These are phyloP conservation scores for Naumovozyma castellii DNA, from an alignment of 805 yeast species.

Conservation along the genomic window DNA sequence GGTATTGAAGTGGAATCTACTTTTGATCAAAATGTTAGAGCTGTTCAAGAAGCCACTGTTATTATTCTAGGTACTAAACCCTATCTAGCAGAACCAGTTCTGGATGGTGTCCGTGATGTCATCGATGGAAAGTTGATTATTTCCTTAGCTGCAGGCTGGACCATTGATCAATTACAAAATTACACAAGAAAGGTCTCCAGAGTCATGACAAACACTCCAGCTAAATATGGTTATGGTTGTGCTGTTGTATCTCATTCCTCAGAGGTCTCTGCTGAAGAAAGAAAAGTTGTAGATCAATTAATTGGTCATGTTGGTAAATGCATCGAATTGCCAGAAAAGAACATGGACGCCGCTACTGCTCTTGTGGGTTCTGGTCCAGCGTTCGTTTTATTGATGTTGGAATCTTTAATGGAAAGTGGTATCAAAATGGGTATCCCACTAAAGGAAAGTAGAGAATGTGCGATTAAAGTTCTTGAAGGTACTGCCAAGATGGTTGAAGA, in stretches of 20 bases:
- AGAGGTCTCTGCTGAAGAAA: slow-evolving; percentile 36
- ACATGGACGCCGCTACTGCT: slow-evolving; percentile 94
- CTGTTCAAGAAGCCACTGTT: slow-evolving; percentile 57
- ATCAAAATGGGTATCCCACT: slow-evolving; percentile 88
- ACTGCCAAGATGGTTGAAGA: slow-evolving; percentile 82
- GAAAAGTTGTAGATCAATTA: slow-evolving; percentile 31
- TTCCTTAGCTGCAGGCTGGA: slow-evolving; percentile 88
- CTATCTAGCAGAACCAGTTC: slow-evolving; percentile 54
- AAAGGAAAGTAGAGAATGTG: slow-evolving; percentile 71
- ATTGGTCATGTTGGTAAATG: slow-evolving; percentile 57
- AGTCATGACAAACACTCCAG: slow-evolving; percentile 98
- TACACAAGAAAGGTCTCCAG: slow-evolving; percentile 58
- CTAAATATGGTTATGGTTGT: slow-evolving; percentile 85
- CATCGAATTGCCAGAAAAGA: slow-evolving; percentile 67
- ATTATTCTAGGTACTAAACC: slow-evolving; percentile 87
- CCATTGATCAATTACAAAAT: slow-evolving; percentile 53
- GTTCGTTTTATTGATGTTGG: slow-evolving; percentile 79
- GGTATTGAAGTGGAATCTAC: slow-evolving; percentile 46
- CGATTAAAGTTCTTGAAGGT: slow-evolving; percentile 90
- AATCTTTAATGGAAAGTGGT: slow-evolving; percentile 89
- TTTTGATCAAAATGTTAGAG: slow-evolving; percentile 44
- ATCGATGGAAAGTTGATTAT: slow-evolving; percentile 53
- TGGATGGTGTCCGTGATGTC: slow-evolving; percentile 39
- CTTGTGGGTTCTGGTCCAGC: slow-evolving; percentile 97
- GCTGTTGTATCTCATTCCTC: slow-evolving; percentile 78